Base-by-base conservation (phyloP, 2,329 filamentous ascomycete species). In the Bimuria novae-zelandiae region DNA sequence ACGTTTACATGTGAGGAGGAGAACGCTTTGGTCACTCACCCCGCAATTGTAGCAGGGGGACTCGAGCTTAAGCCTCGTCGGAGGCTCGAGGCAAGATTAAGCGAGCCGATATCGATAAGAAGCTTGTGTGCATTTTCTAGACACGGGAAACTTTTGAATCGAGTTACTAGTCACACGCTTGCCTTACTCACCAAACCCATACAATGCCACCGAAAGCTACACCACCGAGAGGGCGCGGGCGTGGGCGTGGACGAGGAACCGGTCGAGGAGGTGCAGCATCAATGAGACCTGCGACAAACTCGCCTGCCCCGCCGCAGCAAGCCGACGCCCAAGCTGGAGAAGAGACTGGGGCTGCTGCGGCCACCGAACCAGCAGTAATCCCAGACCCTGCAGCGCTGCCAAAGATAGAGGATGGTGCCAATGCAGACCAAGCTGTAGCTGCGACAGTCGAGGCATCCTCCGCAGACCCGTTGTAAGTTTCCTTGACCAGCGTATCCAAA, bases 41-140 rank as follows among this genome's bases (percentile, higher is more conserved):
- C 33, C n/a, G 33, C 33, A 17, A 36, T 16, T 12, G 30, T 4
- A 16, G 27, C 27, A 12, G 27, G 27, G 7, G 30, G 33, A 16
- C 21, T 41, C 41, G 52, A 17, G 53, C 51, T n/a, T n/a, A n/a
- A n/a, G n/a, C n/a, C n/a, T n/a, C n/a, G 51, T 39, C 68, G 68
- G 70, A 65, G 43, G 37, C 35, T 48, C 17, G 45, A 39, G 43
- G 43, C 30, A 46, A 25, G 12, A 36, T 17, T 46, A 46, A 46
- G 43, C 43, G 43, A 46, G n/a, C 55, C 57, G 55, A 43, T 69
- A 69, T 71, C 69, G 69, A 71, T 70, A 70, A 66, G 61, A 40
- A 10, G 43, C 44, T 51, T 27, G 40, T 33, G 16, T 16, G 7
- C 52, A 52, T 22, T 52, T 45, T 51, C 11, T 7, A 29, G 19